Evolutionary conservation across 2,329 filamentous ascomycete species (phyloP), one percentile per base, ranked within the genome.

Genomic region (Talaromyces sp.): DNA sequence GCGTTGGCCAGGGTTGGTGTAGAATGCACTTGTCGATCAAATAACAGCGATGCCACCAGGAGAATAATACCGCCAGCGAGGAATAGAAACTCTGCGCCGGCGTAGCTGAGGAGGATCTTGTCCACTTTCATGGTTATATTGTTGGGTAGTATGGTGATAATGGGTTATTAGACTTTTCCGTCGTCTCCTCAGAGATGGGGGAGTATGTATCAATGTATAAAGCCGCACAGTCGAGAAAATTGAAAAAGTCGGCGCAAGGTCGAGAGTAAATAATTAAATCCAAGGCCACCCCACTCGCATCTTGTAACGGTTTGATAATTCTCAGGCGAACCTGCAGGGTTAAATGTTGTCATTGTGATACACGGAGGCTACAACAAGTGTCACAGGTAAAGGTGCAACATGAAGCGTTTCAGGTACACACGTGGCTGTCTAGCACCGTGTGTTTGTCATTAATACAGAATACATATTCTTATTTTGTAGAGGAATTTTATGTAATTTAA

Each of bases 51-150:
- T 67, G 83, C 83, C 64, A 79, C 77, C 50, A 86, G 71, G 63
- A 86, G 71, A 30, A 85, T 70, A 61, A 75, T 80, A 65, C 83
- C 83, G 18, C 79, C 79, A 60, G 72, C 73, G 40, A 83, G 75
- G 69, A 86, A 85, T 66, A 85, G 70, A 54, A 83, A 65, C 70
- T 86, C 81, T 63, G 80, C 72, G 51, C 71, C 73, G 61, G 85
- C 68, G 70, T 82, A 86, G 63, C 79, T 76, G 68, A 82, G 68
- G 65, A 85, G 78, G 51, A 85, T 75, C 64, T 80, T 83, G 75
- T 83, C 81, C 68, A 78, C 76, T 78, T 81, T 83, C 65, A 65
- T 61, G 60, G 51, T 60, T 52, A 16, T 16, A 23, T 27, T 42
- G 18, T 23, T 36, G 44, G 23, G 18, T 4, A 27, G 44, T 27